Evolutionary conservation across 2,329 filamentous ascomycete genomes (phyloP), one percentile per base, ranked within the genome.

Genomic region (Coniella lustricola): DNA sequence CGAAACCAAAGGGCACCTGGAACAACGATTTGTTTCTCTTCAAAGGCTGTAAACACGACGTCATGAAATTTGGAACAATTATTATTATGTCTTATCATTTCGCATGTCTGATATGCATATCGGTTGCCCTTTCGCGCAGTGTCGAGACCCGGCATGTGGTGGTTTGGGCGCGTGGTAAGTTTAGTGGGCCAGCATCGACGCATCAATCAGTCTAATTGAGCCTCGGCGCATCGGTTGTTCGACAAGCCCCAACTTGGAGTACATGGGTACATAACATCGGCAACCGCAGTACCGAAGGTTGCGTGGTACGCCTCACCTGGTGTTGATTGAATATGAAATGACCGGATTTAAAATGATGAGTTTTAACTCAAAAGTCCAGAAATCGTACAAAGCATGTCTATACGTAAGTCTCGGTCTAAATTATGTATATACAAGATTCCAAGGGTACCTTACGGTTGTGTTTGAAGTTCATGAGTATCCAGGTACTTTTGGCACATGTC

Each of bases 121-220:
- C 25, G 21, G 20, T 39, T 22, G 29, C 21, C 32, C 18, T 21
- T 42, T 51, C 46, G 38, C 45, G 29, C 31, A 31, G 25, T 18
- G 22, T 44, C 31, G 14, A 31, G 49, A 44, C 39, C 38, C 39
- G 37, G 46, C 16, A 43, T 52, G 41, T 35, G 18, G 17, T 46
- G 44, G 45, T 20, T 41, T 34, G 44, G 50, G 47, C 39, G 5
- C 42, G 43, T 47, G 39, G 22, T 46, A 40, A 50, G 36, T 42
- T 5, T 21, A 44, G 50, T 38, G 39, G 47, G 35, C 37, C 39
- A 39, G 34, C 31, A 17, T 18, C 25, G 25, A 29, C 25, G 25
- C 25, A 29, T 29, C 25, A 44, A 35, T 25, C 31, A 31, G 18
- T 37, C 34, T 25, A 34, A 37, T 32, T 46, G 42, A 48, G 37